Evolutionary conservation across 208 protist species (phyloP).

Genomic region (Trypanosoma boissoni): DNA sequence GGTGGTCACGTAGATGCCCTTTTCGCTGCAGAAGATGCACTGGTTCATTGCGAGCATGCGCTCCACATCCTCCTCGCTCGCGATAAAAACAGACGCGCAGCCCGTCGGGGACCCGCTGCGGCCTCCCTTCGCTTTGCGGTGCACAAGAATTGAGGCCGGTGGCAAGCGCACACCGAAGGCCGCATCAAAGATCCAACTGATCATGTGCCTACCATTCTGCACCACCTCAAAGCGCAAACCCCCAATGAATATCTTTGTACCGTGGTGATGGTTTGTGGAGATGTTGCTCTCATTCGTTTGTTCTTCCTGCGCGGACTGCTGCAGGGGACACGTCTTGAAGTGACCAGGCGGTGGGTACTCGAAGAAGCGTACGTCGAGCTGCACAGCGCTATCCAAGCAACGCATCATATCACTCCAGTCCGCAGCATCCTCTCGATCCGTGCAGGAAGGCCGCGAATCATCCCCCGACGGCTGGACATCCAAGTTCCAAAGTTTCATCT

Average conservation of each 20-base stretch:
- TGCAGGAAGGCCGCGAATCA: background rate
- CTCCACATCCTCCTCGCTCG: constrained; percentile 42
- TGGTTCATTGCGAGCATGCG: constrained; percentile 64
- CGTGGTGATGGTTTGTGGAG: constrained; percentile 23
- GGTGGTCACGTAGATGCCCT: constrained; percentile 64
- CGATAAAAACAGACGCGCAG: constrained; percentile 74
- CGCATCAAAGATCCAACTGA: constrained; percentile 71
- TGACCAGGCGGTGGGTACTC: constrained; percentile 49
- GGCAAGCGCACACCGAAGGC: constrained; percentile 58
- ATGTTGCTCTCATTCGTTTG: constrained; percentile 1
- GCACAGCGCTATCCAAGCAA: constrained; percentile 6
- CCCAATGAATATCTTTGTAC: constrained; percentile 81
- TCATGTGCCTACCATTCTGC: constrained; percentile 54
- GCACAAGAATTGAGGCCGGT: constrained; percentile 60
- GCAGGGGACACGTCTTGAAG: constrained; percentile 35
- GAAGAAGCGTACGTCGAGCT: constrained; percentile 31
- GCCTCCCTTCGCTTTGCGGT: constrained; percentile 63
- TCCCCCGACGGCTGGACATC: background rate
- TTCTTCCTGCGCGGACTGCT: background rate
- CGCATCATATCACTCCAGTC: constrained; percentile 18
- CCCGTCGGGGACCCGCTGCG: constrained; percentile 57
- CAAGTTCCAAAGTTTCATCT: background rate
- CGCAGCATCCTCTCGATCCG: constrained; percentile 10
- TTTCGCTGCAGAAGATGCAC: constrained; percentile 67
- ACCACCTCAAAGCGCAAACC: constrained; percentile 86